phyloP scores from a whole-genome alignment of 768 basidiomycete species.

The Pseudohyphozyma bogoriensis region DNA sequence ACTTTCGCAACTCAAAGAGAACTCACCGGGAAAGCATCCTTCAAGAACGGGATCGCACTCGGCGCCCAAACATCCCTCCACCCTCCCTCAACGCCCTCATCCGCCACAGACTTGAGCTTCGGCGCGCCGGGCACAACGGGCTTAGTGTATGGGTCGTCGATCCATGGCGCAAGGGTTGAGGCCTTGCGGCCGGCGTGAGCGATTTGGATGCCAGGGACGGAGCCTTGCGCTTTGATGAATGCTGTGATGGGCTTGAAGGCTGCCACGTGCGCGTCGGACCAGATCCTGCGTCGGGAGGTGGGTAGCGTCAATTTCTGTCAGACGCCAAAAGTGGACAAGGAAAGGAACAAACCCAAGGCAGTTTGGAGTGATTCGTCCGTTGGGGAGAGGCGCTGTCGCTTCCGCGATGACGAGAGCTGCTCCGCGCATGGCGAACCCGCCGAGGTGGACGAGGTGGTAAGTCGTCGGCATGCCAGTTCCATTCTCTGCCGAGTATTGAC shows the following conservation, averaged over 20 bases:
- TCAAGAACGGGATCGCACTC: conserved; percentile 58
- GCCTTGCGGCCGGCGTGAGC: conserved; percentile 72
- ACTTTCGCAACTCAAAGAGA: no score
- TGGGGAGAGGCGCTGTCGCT: conserved; percentile 47
- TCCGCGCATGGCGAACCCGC: conserved; percentile 58
- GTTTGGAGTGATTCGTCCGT: conserved; percentile 50
- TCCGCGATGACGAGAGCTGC: conserved; percentile 62
- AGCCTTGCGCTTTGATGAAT: conserved; percentile 60
- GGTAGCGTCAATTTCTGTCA: no score
- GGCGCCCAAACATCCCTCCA: no score
- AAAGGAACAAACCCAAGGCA: conserved; percentile 1
- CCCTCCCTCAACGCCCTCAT: conserved; percentile 49
- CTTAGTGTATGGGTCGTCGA: conserved; percentile 36
- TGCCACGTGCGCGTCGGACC: conserved; percentile 58
- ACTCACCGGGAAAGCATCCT: no score
- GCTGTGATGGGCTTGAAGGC: conserved; percentile 56
- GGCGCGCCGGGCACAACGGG: conserved; percentile 20
- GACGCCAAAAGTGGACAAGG: conserved; percentile 26
- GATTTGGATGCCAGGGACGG: conserved; percentile 67
- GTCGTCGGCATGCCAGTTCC: conserved; percentile 60
- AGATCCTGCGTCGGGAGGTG: conserved; percentile 48
- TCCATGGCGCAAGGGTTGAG: conserved; percentile 60
- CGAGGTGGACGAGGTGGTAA: conserved; percentile 69
- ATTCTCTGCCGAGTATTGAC: conserved; percentile 66
- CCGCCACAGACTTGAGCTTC: conserved; percentile 29